phyloP scores from a whole-genome alignment of 805 yeast genomes.

The Lachancea sp. region DNA sequence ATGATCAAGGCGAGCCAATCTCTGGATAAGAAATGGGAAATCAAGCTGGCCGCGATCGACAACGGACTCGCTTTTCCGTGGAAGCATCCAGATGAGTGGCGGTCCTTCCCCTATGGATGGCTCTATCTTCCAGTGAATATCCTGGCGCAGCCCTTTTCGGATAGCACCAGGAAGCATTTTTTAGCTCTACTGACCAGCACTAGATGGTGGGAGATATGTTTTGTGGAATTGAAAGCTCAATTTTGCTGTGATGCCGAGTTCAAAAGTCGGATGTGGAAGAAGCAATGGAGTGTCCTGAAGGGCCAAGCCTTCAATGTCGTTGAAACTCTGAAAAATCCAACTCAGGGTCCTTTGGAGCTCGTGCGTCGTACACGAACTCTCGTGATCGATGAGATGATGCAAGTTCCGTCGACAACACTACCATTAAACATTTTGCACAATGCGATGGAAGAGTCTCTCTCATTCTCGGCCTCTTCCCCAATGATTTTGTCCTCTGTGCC shows the following conservation, averaged over 20 bases:
- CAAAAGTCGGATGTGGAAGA: constrained; percentile 57
- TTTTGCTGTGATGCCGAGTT: constrained; percentile 55
- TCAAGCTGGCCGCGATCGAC: constrained; percentile 66
- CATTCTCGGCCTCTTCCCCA: constrained; percentile 16
- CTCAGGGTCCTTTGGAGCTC: constrained; percentile 63
- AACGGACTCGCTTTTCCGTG: constrained; percentile 72
- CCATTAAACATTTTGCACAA: constrained; percentile 35
- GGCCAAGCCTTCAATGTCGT: constrained; percentile 76
- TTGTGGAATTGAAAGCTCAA: constrained; percentile 40
- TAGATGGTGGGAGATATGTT: constrained; percentile 66
- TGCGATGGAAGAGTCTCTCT: constrained; percentile 41
- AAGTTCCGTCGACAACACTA: constrained; percentile 41
- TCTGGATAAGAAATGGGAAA: constrained; percentile 17
- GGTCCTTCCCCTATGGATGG: constrained; percentile 79
- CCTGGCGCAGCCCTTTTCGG: constrained; percentile 62
- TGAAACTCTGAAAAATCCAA: constrained; percentile 49
- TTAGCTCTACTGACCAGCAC: constrained; percentile 52
- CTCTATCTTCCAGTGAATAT: constrained; percentile 55
- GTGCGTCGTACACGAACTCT: constrained; percentile 51
- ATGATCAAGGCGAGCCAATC: constrained; percentile 47
- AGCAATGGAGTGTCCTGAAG: constrained; percentile 63
- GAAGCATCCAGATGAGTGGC: constrained; percentile 80
- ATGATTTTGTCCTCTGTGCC: constrained; percentile 16
- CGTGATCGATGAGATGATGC: constrained; percentile 57
- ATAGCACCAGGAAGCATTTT: constrained; percentile 48